Evolutionary conservation across 176 grass and related monocot genomes (phyloP).

Genomic region (Phoenix roebelenii): DNA sequence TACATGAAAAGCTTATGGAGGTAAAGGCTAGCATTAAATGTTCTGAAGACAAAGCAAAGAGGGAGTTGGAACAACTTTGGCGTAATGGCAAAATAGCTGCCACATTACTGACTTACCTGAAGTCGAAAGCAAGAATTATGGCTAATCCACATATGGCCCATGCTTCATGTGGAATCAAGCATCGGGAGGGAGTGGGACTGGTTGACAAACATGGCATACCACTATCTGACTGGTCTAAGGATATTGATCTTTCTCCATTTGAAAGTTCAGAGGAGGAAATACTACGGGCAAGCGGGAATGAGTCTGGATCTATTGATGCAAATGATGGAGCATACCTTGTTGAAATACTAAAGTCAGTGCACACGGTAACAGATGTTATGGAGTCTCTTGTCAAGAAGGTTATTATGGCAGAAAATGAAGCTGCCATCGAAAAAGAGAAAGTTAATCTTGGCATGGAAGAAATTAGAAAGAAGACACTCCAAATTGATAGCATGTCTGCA

Average conservation of each 20-base stretch:
- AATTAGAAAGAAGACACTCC: conserved; percentile 59
- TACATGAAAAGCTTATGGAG: conserved; percentile 49
- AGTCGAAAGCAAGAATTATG: conserved; percentile 80
- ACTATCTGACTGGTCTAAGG: conserved; percentile 50
- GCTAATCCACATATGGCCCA: conserved; percentile 54
- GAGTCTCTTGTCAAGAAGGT: conserved; percentile 71
- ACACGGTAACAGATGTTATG: conserved; percentile 49
- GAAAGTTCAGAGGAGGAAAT: conserved; percentile 15
- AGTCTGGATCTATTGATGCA: conserved; percentile 8
- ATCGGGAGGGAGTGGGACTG: conserved; percentile 56
- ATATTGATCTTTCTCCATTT: conserved; percentile 2
- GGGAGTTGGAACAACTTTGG: conserved; percentile 62
- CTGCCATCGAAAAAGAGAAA: conserved; percentile 61
- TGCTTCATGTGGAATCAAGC: conserved; percentile 50
- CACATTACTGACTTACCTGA: conserved; percentile 68
- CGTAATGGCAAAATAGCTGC: conserved; percentile 63
- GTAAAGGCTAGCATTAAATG: conserved; percentile 40
- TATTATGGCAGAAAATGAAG: conserved; percentile 56
- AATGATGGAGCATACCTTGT: conserved; percentile 27
- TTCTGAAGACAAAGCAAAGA: conserved; percentile 34
- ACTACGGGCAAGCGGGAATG: neutral
- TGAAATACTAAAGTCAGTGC: conserved; percentile 62
- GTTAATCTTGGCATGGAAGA: conserved; percentile 77
- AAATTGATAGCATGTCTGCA: conserved; percentile 64
- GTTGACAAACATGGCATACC: conserved; percentile 54